Conservation (phyloP, 2,329 filamentous ascomycete genomes). For the Elsinoe batatas region DNA sequence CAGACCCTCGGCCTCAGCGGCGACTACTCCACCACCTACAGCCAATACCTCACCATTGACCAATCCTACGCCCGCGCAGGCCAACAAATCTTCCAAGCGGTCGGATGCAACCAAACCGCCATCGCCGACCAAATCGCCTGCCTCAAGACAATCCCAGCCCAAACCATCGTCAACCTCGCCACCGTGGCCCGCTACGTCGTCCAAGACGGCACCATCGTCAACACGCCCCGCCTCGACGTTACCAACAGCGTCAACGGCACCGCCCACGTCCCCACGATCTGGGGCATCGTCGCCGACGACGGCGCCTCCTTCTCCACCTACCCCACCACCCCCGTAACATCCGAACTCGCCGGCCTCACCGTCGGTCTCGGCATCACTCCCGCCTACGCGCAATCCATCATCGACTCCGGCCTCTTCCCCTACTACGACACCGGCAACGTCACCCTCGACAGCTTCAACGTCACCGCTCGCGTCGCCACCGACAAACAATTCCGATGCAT, state of each 20-base stretch:
- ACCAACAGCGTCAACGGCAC: slow-evolving; percentile 33
- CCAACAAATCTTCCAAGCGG: slow-evolving; percentile 41
- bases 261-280: slow-evolving; percentile 46
- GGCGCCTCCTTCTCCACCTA: slow-evolving; percentile 45
- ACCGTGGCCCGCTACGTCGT: slow-evolving; percentile 45
- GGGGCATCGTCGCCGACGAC: slow-evolving; percentile 47
- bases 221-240: slow-evolving; percentile 40
- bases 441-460: slow-evolving; percentile 48
- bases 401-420: slow-evolving; percentile 42
- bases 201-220: slow-evolving; percentile 48
- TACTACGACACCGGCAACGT: slow-evolving; percentile 38
- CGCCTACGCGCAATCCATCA: slow-evolving; percentile 31
- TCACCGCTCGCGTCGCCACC: slow-evolving; percentile 45
- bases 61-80: slow-evolving; percentile 42
- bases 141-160: slow-evolving; percentile 39
- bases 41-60: slow-evolving; percentile 47
- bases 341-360: slow-evolving; percentile 35
- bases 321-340: slow-evolving; percentile 35
- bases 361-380: slow-evolving; percentile 37
- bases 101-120: slow-evolving; percentile 42
- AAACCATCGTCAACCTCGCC: slow-evolving; percentile 31
- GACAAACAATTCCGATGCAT: slow-evolving; percentile 52
- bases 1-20: slow-evolving; percentile 45
- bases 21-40: slow-evolving; percentile 50
- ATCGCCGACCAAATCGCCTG: slow-evolving; percentile 43